phyloP scores from a whole-genome alignment of 129 eudicot species.

The Arctium lappa region DNA sequence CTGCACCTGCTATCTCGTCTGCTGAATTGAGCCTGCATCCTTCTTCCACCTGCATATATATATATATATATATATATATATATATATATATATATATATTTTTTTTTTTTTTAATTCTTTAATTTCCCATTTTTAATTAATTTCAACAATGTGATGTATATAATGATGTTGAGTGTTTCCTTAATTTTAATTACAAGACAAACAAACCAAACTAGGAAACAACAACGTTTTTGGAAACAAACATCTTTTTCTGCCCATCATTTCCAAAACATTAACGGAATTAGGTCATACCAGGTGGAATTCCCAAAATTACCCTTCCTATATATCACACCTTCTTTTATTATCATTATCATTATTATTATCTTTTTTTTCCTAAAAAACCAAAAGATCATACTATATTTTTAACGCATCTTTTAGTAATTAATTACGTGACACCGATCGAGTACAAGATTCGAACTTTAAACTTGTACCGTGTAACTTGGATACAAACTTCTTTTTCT shows the following conservation, averaged over 20 bases:
- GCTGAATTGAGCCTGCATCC: conserved; percentile 88
- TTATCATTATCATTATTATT: not conserved
- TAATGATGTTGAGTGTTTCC: conserved; percentile 12
- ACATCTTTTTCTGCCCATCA: conserved; percentile 40
- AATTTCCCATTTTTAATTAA: not conserved
- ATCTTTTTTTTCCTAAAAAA: not conserved
- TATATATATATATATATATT: not conserved
- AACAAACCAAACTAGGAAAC: conserved; percentile 23
- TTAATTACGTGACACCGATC: not conserved
- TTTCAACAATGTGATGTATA: not conserved
- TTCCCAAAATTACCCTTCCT: conserved; percentile 34
- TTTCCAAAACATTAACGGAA: conserved; percentile 31
- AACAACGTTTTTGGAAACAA: conserved; percentile 28
- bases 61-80: not conserved
- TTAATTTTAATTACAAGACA: conserved; percentile 12
- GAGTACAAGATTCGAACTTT: not conserved
- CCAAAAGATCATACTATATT: not conserved
- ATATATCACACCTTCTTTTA: not conserved
- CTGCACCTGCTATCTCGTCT: conserved; percentile 91
- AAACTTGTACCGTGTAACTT: not conserved
- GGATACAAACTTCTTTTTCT: conserved; percentile 11
- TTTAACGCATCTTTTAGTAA: not conserved
- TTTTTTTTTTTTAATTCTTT: not conserved
- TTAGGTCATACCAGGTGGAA: conserved; percentile 24
- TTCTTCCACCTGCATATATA: conserved; percentile 77